Percentiles rank a stretch among this genome's conserved stretches.
Conservation (phyloP, 805 yeast species). For the Monosporozyma aquatica region DNA sequence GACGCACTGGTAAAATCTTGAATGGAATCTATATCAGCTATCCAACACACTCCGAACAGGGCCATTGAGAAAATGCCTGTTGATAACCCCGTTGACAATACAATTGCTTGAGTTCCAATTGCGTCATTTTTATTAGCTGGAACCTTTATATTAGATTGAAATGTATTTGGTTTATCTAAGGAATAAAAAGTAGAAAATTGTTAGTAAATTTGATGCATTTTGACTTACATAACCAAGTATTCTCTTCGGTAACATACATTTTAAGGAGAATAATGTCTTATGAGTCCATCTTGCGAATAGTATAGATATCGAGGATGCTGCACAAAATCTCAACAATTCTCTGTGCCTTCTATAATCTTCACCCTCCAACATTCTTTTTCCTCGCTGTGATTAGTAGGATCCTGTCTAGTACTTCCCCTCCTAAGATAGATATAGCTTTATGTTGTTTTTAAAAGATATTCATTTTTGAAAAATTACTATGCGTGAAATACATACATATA, state of each 20-base stretch:
- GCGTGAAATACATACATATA: no score
- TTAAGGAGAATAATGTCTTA: constrained; percentile 62
- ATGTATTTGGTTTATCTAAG: constrained; percentile 54
- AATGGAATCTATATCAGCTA: constrained; percentile 57
- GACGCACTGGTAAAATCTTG: constrained; percentile 41
- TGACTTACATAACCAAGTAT: no score
- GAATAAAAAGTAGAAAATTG: neutral
- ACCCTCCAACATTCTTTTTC: neutral
- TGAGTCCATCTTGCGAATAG: constrained; percentile 66
- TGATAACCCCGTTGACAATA: constrained; percentile 70
- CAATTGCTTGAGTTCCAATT: constrained; percentile 74
- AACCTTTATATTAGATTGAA: constrained; percentile 64
- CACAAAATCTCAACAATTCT: constrained; percentile 65
- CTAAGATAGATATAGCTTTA: no score
- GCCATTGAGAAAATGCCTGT: constrained; percentile 64
- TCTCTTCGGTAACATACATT: constrained; percentile 37
- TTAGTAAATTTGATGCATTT: neutral
- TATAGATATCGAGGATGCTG: constrained; percentile 64
- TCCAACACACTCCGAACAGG: constrained; percentile 71
- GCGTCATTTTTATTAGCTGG: neutral
- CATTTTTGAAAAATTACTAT: no score
- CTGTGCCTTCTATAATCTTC: constrained; percentile 1
- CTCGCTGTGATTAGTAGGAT: no score
- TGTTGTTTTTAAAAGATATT: no score
- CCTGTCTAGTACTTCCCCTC: no score